Conservation (phyloP, 2,329 filamentous ascomycete species). For the Venturiaceae sp. region DNA sequence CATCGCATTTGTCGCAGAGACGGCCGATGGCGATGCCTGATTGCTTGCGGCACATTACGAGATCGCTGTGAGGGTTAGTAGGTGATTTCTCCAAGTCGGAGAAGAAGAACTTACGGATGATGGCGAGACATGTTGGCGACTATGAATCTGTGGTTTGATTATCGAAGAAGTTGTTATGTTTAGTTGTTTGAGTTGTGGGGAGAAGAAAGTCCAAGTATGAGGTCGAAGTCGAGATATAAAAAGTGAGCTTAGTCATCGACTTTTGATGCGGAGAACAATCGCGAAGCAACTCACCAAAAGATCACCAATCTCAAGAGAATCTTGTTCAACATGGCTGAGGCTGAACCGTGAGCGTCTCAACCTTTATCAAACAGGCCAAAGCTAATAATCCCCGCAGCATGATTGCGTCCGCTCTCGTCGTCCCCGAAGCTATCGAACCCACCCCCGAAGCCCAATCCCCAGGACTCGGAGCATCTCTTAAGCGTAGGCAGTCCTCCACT, state of each 20-base stretch:
- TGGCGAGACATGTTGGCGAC: slow-evolving; percentile 68
- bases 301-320: background rate
- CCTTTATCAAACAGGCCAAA: background rate
- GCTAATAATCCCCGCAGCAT: slow-evolving; percentile 18
- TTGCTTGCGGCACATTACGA: slow-evolving; percentile 99
- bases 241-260: background rate
- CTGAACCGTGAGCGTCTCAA: slow-evolving; percentile 10
- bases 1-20: slow-evolving; percentile 99
- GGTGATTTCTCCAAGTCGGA: slow-evolving; percentile 4
- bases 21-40: slow-evolving; percentile 95
- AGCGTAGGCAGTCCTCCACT: slow-evolving; percentile 45
- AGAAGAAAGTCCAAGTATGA: too few species aligned
- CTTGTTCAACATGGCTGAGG: slow-evolving; percentile 6
- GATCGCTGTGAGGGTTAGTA: slow-evolving; percentile 51
- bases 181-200: background rate
- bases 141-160: background rate
- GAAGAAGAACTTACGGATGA: slow-evolving; percentile 60
- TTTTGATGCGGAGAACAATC: background rate
- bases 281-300: background rate
- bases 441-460: slow-evolving; percentile 18
- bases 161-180: background rate
- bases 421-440: slow-evolving; percentile 34
- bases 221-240: background rate
- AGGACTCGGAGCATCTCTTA: slow-evolving; percentile 19
- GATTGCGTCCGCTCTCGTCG: slow-evolving; percentile 44